Percentiles rank a stretch among this genome's conserved stretches.
Conservation (phyloP, 371 early-diverging fungal genomes). For the Mortierella polycephala region DNA sequence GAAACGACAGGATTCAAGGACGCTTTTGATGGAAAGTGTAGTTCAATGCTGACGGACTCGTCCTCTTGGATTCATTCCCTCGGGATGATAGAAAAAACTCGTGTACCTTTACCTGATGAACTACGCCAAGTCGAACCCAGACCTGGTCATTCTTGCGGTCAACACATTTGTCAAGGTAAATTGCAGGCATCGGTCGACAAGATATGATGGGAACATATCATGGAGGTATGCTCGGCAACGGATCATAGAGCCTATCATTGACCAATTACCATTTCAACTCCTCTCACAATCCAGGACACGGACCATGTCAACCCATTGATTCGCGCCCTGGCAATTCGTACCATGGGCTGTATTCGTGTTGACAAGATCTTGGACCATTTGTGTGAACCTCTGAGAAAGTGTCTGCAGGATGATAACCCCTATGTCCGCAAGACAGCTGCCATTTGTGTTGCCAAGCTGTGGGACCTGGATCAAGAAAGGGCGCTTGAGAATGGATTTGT, state of each 20-base stretch:
- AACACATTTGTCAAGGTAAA: slow-evolving; percentile 95
- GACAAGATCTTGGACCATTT: slow-evolving; percentile 94
- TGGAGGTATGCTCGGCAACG: neutral
- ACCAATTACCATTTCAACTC: neutral
- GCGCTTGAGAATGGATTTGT: slow-evolving; percentile 87
- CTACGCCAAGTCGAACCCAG: slow-evolving; percentile 97
- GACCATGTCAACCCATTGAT: slow-evolving; percentile 96
- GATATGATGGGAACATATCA: neutral
- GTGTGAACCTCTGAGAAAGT: slow-evolving; percentile 88
- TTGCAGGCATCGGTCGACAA: neutral
- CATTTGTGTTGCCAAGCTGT: slow-evolving; percentile 93
- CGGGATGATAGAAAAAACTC: slow-evolving; percentile 88
- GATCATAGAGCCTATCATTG: neutral
- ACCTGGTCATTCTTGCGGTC: slow-evolving; percentile 96
- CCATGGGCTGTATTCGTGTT: slow-evolving; percentile 93
- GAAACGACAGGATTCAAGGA: neutral
- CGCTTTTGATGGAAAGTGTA: neutral
- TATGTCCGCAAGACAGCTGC: slow-evolving; percentile 97
- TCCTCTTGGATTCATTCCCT: neutral
- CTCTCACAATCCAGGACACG: slow-evolving; percentile 77
- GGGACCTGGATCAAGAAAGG: slow-evolving; percentile 76
- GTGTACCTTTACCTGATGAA: slow-evolving; percentile 91
- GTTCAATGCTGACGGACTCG: too few relatives aligned
- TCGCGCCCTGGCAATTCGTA: slow-evolving; percentile 96
- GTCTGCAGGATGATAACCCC: slow-evolving; percentile 85